These are phyloP conservation scores for Tricholoma flavovirens DNA, from an alignment of 768 basidiomycete genomes.

Conservation along the genomic window DNA sequence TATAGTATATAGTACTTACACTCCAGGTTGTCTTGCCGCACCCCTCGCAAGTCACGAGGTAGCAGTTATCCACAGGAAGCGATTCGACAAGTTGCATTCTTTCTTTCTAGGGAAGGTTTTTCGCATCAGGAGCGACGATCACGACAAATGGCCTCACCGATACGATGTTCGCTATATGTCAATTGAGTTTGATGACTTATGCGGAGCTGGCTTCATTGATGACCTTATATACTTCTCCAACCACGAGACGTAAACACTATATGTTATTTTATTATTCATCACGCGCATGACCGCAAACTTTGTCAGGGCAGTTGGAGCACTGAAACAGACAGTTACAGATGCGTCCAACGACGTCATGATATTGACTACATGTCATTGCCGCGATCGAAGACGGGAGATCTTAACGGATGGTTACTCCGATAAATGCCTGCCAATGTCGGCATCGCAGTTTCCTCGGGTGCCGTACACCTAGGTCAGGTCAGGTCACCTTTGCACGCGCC, in stretches of 20 bases:
- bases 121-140: not conserved
- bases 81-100: constrained; percentile 6
- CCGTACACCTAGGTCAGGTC: not conserved
- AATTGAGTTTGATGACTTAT: not conserved
- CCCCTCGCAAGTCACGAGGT: constrained; percentile 46
- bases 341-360: not conserved
- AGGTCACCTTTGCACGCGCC: constrained; percentile 17
- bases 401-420: no score
- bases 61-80: constrained; percentile 49
- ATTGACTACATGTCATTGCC: not conserved
- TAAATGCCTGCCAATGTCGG: no score
- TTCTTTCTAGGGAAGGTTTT: not conserved
- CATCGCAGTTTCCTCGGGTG: not conserved
- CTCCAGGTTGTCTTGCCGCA: constrained; percentile 71
- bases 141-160: not conserved
- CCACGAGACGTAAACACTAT: not conserved
- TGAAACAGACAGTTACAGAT: no score
- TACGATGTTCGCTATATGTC: not conserved
- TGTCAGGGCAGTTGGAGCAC: no score
- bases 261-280: not conserved
- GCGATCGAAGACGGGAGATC: not conserved
- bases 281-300: not conserved
- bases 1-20: constrained; percentile 33
- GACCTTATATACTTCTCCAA: not conserved
- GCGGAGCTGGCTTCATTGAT: constrained; percentile 1